Base-by-base conservation (phyloP, 176 grass and related monocot species). In the Carex littledalei region DNA sequence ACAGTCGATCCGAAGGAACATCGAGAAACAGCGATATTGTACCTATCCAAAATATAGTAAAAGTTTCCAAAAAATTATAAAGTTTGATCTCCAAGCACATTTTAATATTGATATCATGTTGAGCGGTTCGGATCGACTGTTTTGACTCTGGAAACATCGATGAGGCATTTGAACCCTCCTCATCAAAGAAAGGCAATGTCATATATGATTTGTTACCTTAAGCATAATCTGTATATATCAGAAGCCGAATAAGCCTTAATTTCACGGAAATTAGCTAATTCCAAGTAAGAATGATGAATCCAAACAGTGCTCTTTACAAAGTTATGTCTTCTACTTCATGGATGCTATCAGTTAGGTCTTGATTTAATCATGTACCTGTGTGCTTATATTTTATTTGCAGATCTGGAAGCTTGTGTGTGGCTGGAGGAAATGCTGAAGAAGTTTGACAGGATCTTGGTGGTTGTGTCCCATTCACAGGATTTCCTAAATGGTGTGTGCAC, bases 321-420 rank as follows among this genome's bases (percentile, higher is more conserved):
- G 41, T 78, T 57, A 13, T 74, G 6, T 72, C 39, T 72, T 16
- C 2, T 45, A 72, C 39, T 72, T 56, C 13, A 78, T 78, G 39
- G 50, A 47, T 74, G 70, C 9, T 52, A 52, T 21, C 70, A 24
- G 50, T 78, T 29, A 17, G 50, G 49, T 32, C 18, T 8, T 47
- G 29, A 4, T 29, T 76, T 77, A 55, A 56, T 56, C 22, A 54
- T 53, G 11, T 77, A 47, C 24, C 1, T 14, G 13, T 76, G 12
- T 87, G 55, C 20, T 63, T 68, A 79, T 32, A 61, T 37, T 29
- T 67, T n/a, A n/a, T 64, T 73, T 92, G 67, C 90, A 97, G 95
- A 97, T 91, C 91, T 97, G 67, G 95, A 97, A 79, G 95, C 95
- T 4, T 97, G 95, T 82, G 95, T 97, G 34, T 97, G 95, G 95